These are phyloP conservation scores for Eucalyptus urophylla DNA, from an alignment of 345 rosid species.

Conservation along the genomic window DNA sequence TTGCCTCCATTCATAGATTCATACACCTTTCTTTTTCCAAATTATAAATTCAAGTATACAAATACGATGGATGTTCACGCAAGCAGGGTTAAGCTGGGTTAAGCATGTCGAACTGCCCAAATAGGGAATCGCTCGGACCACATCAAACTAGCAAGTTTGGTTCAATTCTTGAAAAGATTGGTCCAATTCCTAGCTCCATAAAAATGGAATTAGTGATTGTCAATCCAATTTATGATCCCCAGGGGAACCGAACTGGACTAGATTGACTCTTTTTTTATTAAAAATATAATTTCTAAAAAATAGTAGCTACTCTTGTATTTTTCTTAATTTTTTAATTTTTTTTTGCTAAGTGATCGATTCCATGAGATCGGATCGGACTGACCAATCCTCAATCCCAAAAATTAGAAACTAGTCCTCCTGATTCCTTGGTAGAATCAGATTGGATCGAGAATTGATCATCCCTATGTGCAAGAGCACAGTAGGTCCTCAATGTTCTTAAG, in stretches of 20 bases:
- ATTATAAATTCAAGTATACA: background rate
- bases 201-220: too few species aligned
- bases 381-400: background rate
- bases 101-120: accelerated
- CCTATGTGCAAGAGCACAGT: background rate
- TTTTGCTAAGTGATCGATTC: too few species aligned
- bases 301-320: too few species aligned
- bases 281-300: too few species aligned
- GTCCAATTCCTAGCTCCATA: accelerated
- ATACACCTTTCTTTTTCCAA: background rate
- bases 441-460: too few species aligned
- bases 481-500: background rate
- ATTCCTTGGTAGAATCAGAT: accelerated
- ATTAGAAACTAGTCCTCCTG: accelerated
- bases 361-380: accelerated
- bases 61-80: background rate
- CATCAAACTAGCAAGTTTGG: background rate
- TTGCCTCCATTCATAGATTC: background rate
- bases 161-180: accelerated
- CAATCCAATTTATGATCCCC: accelerated
- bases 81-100: accelerated
- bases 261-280: too few species aligned
- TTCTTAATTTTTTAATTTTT: too few species aligned
- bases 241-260: accelerated
- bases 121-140: accelerated